A percentile compares a stretch with the other conserved stretches of the same genome.
Evolutionary conservation across 805 yeast species (phyloP).

Genomic region (Sugiyamaella floridensis): DNA sequence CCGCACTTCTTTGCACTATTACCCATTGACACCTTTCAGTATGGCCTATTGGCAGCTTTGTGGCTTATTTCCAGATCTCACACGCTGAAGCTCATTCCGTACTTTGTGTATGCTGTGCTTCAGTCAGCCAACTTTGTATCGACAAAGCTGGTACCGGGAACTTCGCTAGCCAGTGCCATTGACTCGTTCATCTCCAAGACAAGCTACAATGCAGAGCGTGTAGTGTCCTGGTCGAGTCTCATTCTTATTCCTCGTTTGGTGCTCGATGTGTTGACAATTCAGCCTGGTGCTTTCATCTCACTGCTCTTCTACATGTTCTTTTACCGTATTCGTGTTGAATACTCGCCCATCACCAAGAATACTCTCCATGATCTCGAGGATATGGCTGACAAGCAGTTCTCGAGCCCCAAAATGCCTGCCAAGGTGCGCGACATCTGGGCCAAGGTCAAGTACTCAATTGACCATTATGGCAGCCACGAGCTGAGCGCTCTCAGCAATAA

Average conservation of each 20-base stretch:
- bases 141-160: slow-evolving; percentile 9
- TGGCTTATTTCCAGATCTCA: slow-evolving; percentile 56
- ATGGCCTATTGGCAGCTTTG: slow-evolving; percentile 44
- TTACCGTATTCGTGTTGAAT: slow-evolving; percentile 66
- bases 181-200: slow-evolving; percentile 5
- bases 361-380: slow-evolving; percentile 58
- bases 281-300: slow-evolving; percentile 54
- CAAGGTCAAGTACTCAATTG: slow-evolving; percentile 32
- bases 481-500: slow-evolving; percentile 5
- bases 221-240: slow-evolving; percentile 13
- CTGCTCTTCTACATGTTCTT: slow-evolving; percentile 47
- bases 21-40: slow-evolving; percentile 73
- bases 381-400: slow-evolving; percentile 43
- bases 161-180: slow-evolving; percentile 1
- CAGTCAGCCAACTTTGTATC: slow-evolving; percentile 58
- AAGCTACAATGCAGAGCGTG: slow-evolving; percentile 6
- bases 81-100: slow-evolving; percentile 61
- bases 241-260: slow-evolving; percentile 31
- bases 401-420: slow-evolving; percentile 45
- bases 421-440: slow-evolving; percentile 43
- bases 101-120: slow-evolving; percentile 62
- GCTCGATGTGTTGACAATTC: slow-evolving; percentile 47
- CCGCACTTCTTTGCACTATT: slow-evolving; percentile 60
- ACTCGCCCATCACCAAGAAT: slow-evolving; percentile 57
- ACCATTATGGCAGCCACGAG: slow-evolving; percentile 10